Base-by-base conservation (phyloP, 768 basidiomycete genomes). In the Candolleomyces eurysporus region DNA sequence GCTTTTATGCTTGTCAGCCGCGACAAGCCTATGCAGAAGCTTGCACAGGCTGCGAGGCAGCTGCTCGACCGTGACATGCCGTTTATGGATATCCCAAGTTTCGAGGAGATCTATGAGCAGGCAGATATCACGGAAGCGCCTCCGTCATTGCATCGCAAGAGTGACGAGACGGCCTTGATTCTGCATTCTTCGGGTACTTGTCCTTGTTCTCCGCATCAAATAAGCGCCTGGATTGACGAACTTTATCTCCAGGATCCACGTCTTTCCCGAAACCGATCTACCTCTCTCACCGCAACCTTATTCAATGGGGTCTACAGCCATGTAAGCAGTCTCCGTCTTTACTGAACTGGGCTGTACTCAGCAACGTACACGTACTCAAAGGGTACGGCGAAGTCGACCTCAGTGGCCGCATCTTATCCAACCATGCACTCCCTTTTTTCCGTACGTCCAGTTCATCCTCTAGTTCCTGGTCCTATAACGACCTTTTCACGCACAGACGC, bases 191-290 rank as follows among this genome's bases (percentile, higher is more conserved):
- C 70, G 21, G 70, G 70, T 71, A 61, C 16, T 39, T 59, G 31
- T 58, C 42, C 19, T 26, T 36, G 10, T 42, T 48, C 36, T 48
- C 55, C 17, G 58, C 11, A 8, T 14, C 45, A 36, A 21, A 17
- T n/a, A 49, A 0, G 14, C 21, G 32, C 11, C 50, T 43, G 42
- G 40, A 32, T 43, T 51, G 36, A 22, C 13, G 32, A 31, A 13
- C 39, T 55, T 42, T 36, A 36, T 36, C n/a, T 26, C 26, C 17
- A 71, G 70, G 70, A 7, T 67, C 69, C 40, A 69, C 69, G 3
- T 68, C 68, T 14, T 70, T 70, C 49, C 71, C 71, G 11, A 69
- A 70, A 60, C 64, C 66, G 4, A 65, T 72, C 49, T 45, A 31
- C n/a, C 57, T 63, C 22, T 67, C 57, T 30, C 64, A 69, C 46